Evolutionary conservation across 2,329 filamentous ascomycete species (phyloP), one percentile per base, ranked within the genome.

Genomic region (Ophiostoma sp.): DNA sequence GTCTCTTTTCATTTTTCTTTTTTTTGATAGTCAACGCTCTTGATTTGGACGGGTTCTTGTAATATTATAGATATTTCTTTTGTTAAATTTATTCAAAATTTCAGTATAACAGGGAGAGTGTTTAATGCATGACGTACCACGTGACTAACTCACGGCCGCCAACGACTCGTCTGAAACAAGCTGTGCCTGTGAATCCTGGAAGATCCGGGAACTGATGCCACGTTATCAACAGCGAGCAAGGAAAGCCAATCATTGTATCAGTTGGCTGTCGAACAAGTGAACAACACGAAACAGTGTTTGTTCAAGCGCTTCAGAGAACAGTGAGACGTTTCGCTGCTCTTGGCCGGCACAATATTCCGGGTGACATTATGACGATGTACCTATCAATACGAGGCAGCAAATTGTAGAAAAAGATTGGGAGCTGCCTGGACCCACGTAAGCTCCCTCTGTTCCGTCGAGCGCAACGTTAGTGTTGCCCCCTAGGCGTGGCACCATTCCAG

Each of bases 391-490:
- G 44, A 48, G 20, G 44, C 44, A n/a, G 44, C 20, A 48, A 35
- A 31, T 17, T 31, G 27, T 17, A 15, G 27, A 52, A 20, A 52
- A 52, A 57, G 23, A 62, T 62, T 20, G 27, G 57, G 31, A 36
- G 60, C 60, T 64, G 60, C 60, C 33, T 36, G 20, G 62, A 65
- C 62, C 62, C 62, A 65, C 62, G 62, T 39, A 65, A 39, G 62
- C 62, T 65, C 31, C 33, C 35, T 39, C n/a, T 64, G 13, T n/a
- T 36, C 15, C 31, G 31, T n/a, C 13, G 31, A 27, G 13, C 60
- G 7, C 20, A 48, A 48, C 17, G 4, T n/a, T 15, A 48, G 44
- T 48, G 52, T 57, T 57, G 52, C 52, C 52, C 52, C 52, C 52
- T 57, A 57, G 23, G n/a, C 62, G 62, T 65, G 33, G 31, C 33